phyloP scores from a whole-genome alignment of 2,329 filamentous ascomycete genomes.

The Alternaria rosae region DNA sequence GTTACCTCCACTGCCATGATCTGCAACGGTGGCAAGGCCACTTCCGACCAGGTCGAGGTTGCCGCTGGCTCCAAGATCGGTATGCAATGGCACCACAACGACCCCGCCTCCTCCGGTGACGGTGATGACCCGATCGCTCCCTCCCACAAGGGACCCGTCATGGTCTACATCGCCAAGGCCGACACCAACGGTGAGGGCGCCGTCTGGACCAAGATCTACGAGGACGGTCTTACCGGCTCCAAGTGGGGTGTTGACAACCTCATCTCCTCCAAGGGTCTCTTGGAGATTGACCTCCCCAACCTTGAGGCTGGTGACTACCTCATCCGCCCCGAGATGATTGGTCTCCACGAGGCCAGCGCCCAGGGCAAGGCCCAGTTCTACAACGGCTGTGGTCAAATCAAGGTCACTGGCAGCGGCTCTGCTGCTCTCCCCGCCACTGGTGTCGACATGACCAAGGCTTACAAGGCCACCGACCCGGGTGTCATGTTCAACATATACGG shows the following conservation, averaged over 20 bases:
- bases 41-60: constrained; percentile 54
- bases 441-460: constrained; percentile 57
- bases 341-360: constrained; percentile 49
- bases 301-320: constrained; percentile 52
- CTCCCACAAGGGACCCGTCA: constrained; percentile 62
- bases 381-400: constrained; percentile 53
- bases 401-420: constrained; percentile 42
- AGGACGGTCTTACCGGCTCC: constrained; percentile 44
- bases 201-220: constrained; percentile 59
- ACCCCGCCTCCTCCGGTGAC: constrained; percentile 27
- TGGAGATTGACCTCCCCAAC: constrained; percentile 50
- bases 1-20: constrained; percentile 46
- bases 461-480: constrained; percentile 50
- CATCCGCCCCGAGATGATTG: constrained; percentile 54
- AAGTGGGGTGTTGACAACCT: constrained; percentile 52
- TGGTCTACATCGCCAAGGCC: constrained; percentile 59
- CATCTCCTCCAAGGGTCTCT: constrained; percentile 50
- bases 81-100: constrained; percentile 61
- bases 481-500: constrained; percentile 53
- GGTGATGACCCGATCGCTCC: constrained; percentile 61
- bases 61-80: constrained; percentile 57
- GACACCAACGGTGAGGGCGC: constrained; percentile 54
- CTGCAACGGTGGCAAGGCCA: constrained; percentile 46
- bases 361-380: constrained; percentile 53
- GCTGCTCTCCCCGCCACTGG: constrained; percentile 38